Conservation (phyloP, 176 grass and related monocot species). For the Phoenix roebelenii region DNA sequence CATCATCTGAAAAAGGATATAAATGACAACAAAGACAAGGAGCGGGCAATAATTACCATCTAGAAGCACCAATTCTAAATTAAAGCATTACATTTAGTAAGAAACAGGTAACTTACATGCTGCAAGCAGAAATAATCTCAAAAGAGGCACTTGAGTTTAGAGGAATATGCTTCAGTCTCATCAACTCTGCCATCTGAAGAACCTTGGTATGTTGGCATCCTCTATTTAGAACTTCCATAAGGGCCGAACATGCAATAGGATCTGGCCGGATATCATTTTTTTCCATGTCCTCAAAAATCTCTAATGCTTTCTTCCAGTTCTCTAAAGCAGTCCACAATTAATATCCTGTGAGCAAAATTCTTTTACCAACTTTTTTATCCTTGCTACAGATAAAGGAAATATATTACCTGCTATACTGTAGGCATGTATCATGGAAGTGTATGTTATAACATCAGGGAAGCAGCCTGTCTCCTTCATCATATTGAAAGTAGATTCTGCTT, state of each 20-base stretch:
- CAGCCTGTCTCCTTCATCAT: conserved; percentile 64
- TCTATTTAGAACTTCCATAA: conserved; percentile 74
- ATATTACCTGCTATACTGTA: conserved; percentile 61
- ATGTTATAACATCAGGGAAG: conserved; percentile 89
- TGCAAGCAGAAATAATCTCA: conserved; percentile 80
- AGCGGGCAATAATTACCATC: no score
- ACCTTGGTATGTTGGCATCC: conserved; percentile 59
- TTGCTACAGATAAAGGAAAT: conserved; percentile 2
- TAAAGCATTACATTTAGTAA: no score
- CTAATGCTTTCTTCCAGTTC: conserved; percentile 60
- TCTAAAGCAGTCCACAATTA: conserved; percentile 46
- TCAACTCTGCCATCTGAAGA: conserved; percentile 59
- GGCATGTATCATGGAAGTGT: conserved; percentile 76
- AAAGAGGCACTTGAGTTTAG: conserved; percentile 71
- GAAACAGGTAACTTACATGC: conserved; percentile 47
- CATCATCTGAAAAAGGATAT: no score
- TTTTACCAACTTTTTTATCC: conserved; percentile 9
- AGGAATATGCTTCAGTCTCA: conserved; percentile 57
- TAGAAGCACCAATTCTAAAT: no score
- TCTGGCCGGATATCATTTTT: conserved; percentile 45
- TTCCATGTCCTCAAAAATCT: conserved; percentile 73
- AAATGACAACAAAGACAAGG: no score
- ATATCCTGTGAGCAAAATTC: conserved; percentile 17
- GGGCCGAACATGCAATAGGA: conserved; percentile 63
- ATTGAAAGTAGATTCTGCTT: conserved; percentile 69